Base-by-base conservation (phyloP, 2,329 filamentous ascomycete species). In the Albophoma yamanashiensis region DNA sequence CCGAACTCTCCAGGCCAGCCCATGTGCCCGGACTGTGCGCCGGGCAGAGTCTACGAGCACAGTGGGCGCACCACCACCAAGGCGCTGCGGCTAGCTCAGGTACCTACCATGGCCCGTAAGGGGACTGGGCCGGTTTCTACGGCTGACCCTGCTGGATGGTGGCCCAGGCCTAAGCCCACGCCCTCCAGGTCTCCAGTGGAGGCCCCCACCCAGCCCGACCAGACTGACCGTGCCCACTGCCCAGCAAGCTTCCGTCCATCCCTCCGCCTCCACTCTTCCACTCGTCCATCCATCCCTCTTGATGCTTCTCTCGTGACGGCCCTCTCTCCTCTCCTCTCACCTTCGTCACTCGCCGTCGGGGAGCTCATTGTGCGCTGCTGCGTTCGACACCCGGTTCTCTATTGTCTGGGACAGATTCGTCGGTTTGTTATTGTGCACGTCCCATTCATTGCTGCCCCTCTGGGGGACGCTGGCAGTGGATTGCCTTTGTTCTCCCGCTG, bases 391-490 rank as follows among this genome's bases (percentile, higher is more conserved):
- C 65, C 63, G 62, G 62, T 50, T 43, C 9, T 25, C 55, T 65
- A 63, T 62, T 63, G 63, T 62, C 59, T 25, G 34, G 14, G 50
- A 45, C 55, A 53, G 58, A 36, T 56, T 60, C 58, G 59, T 31
- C 56, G 59, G 56, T 43, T 59, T 59, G 67, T 39, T 55, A 61
- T 60, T 64, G 62, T 53, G 63, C 55, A 56, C 43, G 58, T 56
- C 47, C 25, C 15, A 60, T 59, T 63, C 60, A 62, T 62, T 62
- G 65, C 61, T 65, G 61, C 62, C 65, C 65, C 63, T 61, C 59
- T 62, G 64, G 63, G 60, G 59, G 58, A 45, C 61, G 56, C 60
- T 55, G 60, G 62, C 62, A 60, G 64, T 63, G 61, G 59, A 60
- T 63, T 58, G 58, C 62, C 61, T 65, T 62, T 63, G 57, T 64